Base-by-base conservation (phyloP, 345 rosid species). In the Syzygium aromaticum region DNA sequence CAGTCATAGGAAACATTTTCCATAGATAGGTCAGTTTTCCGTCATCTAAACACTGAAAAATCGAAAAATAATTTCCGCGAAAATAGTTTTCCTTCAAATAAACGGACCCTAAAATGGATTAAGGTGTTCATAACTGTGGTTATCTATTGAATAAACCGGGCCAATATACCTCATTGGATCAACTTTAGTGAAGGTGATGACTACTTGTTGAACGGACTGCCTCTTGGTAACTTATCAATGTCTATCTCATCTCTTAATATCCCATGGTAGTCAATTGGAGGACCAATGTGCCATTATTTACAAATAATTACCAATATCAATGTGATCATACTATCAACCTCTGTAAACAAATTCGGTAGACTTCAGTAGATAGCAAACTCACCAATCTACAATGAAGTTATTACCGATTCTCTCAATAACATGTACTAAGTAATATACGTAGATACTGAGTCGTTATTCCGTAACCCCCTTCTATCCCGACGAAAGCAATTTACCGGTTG, bases 381-480 rank as follows among this genome's bases (percentile, higher is more conserved):
- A 33, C 13, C 78, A 30, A 67, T 67, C 13, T 33, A 33, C 6
- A 7, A 3, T 17, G 46, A 67, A 33, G 78, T 67, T 67, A 67
- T 67, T 16, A 30, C 78, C 16, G 23, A 67, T 17, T 73, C 40
- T 73, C 21, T 73, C 13, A 19, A 19, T 38, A 19, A 73, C 49
- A 0, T 73, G 80, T 33, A 46, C 14, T 33, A 73, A 38, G 38
- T 14, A 14, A 73, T 33, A 19, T 21, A 19, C 19, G 46, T 73
- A 73, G 77, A 30, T 30, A 64, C 77, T 64, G 15, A 64, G 77
- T 15, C 77, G 3, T 64, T 0, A 33, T 7, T 64, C 16, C 1
- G 0, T 7, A 64, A 28, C 40, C 43, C 1, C 0, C 2, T 64
- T 64, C 21, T 16, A 64, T 30, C 23, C 3, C 0, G 0, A 4